phyloP scores from a whole-genome alignment of 2,329 filamentous ascomycete genomes.

The Phialophora tarda region DNA sequence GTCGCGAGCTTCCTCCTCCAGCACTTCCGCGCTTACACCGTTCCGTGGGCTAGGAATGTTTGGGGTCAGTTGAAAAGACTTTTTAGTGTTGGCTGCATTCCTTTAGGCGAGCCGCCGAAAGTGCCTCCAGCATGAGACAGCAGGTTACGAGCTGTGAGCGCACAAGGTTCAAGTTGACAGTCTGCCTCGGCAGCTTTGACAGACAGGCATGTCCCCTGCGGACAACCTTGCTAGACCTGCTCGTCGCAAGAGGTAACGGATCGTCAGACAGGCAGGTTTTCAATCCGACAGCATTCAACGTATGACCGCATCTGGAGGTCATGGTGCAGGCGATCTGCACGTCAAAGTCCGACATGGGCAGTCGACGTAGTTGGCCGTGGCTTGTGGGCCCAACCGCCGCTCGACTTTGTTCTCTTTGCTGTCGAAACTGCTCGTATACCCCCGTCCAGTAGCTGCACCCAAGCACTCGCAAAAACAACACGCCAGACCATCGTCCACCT shows the following conservation, averaged over 20 bases:
- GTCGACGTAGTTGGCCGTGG: conserved; percentile 18
- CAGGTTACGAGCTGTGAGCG: conserved; percentile 1
- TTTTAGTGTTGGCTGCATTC: background rate
- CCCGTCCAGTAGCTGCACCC: background rate
- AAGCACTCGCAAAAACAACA: background rate
- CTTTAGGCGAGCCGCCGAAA: conserved; percentile 1
- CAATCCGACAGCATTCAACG: background rate
- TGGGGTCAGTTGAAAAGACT: background rate
- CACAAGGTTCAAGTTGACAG: conserved; percentile 2
- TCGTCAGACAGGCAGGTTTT: conserved; percentile 12
- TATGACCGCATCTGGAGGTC: conserved; percentile 16
- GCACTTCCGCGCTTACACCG: background rate
- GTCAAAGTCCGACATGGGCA: conserved; percentile 9
- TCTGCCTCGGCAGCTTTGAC: background rate
- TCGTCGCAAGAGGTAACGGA: conserved; percentile 10
- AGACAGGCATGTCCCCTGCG: conserved; percentile 27
- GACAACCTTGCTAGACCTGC: conserved; percentile 6
- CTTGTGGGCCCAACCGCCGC: conserved; percentile 5
- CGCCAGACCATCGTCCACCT: conserved; percentile 1
- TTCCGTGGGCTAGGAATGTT: background rate
- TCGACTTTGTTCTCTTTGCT: background rate
- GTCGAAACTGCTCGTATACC: conserved; percentile 1
- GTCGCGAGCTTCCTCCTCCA: background rate
- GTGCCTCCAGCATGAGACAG: background rate
- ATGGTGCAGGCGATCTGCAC: conserved; percentile 24